phyloP scores from a whole-genome alignment of 2,329 filamentous ascomycete genomes.

The Xylariaceae sp. region DNA sequence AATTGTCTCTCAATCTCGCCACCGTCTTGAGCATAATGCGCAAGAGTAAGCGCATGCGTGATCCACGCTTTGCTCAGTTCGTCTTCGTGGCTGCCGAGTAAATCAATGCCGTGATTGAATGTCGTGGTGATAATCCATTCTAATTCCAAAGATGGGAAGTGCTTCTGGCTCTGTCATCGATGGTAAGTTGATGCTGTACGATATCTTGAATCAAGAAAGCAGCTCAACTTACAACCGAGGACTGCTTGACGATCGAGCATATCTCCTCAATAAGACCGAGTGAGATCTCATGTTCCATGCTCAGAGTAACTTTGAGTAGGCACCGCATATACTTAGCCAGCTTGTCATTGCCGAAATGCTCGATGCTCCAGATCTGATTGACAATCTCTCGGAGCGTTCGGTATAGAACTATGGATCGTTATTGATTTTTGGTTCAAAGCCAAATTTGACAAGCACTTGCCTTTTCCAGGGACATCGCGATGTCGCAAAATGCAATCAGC shows the following conservation, averaged over 20 bases:
- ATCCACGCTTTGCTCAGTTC: conserved; percentile 58
- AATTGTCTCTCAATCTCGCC: conserved; percentile 43
- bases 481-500: conserved; percentile 61
- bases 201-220: neutral
- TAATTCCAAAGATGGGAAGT: conserved; percentile 64
- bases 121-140: conserved; percentile 70
- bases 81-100: conserved; percentile 54
- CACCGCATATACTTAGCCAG: conserved; percentile 76
- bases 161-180: conserved; percentile 33
- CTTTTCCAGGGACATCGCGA: conserved; percentile 43
- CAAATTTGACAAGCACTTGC: conserved; percentile 31
- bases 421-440: neutral
- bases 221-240: conserved; percentile 40
- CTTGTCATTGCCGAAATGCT: conserved; percentile 52
- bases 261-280: conserved; percentile 63
- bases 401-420: conserved; percentile 42
- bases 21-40: conserved; percentile 54
- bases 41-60: conserved; percentile 57
- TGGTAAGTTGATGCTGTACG: neutral
- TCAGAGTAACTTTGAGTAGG: conserved; percentile 65
- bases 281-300: conserved; percentile 51
- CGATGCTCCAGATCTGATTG: conserved; percentile 59
- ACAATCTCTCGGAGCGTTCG: conserved; percentile 62
- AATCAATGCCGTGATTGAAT: conserved; percentile 69
- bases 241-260: conserved; percentile 47